Percentiles rank a stretch among this genome's conserved stretches.
Evolutionary conservation across 2,329 filamentous ascomycete genomes (phyloP).

Genomic region (Botrytis porri): DNA sequence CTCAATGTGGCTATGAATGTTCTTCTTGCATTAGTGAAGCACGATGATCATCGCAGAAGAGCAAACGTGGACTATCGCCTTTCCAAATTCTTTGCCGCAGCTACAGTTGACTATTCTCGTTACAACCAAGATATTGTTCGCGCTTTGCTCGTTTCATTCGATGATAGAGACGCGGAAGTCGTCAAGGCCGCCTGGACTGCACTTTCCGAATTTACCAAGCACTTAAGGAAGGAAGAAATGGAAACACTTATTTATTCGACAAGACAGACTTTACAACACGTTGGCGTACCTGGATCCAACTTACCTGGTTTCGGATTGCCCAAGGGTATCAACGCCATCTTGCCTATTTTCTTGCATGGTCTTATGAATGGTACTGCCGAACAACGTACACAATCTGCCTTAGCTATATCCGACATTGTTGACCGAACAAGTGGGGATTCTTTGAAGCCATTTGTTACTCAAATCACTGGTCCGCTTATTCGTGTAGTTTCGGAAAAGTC

Average conservation of each 20-base stretch:
- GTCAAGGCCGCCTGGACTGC: slow-evolving; percentile 89
- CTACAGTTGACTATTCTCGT: slow-evolving; percentile 84
- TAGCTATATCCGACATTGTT: slow-evolving; percentile 93
- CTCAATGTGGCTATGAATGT: slow-evolving; percentile 95
- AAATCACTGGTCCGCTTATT: slow-evolving; percentile 96
- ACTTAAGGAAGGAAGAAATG: slow-evolving; percentile 96
- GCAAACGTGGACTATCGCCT: slow-evolving; percentile 76
- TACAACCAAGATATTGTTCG: slow-evolving; percentile 97
- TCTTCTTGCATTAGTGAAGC: slow-evolving; percentile 81
- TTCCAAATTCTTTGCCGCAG: slow-evolving; percentile 77
- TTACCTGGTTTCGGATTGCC: slow-evolving; percentile 86
- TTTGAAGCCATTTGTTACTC: slow-evolving; percentile 91
- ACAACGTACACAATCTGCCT: slow-evolving; percentile 84
- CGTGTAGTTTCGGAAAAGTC: slow-evolving; percentile 96
- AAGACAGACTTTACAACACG: slow-evolving; percentile 78
- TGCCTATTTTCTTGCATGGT: slow-evolving; percentile 96
- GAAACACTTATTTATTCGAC: slow-evolving; percentile 86
- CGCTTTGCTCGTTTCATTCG: slow-evolving; percentile 85
- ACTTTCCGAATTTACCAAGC: slow-evolving; percentile 81
- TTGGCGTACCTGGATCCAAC: slow-evolving; percentile 81
- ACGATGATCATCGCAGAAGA: slow-evolving; percentile 85
- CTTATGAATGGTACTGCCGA: slow-evolving; percentile 94
- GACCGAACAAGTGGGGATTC: slow-evolving; percentile 86
- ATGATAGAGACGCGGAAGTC: slow-evolving; percentile 77
- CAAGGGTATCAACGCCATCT: slow-evolving; percentile 93